These are phyloP conservation scores for Hansenula anomala DNA, from an alignment of 1,139 yeast genomes.

Conservation along the genomic window DNA sequence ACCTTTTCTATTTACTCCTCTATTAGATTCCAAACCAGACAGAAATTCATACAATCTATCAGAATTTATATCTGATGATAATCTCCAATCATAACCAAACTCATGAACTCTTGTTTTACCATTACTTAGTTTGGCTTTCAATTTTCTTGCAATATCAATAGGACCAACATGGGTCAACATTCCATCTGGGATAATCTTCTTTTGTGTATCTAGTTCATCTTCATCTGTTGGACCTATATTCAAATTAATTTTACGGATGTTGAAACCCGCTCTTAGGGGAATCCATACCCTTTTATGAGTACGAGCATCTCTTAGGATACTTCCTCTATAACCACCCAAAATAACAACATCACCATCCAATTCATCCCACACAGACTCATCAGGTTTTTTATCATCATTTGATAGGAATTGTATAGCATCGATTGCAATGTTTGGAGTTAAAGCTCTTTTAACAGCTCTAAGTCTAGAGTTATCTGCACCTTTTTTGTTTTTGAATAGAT, in stretches of 20 bases:
- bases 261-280: slow-evolving; percentile 81
- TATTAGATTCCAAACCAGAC: slow-evolving; percentile 34
- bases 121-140: slow-evolving; percentile 53
- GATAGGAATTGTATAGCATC: slow-evolving; percentile 6
- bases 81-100: slow-evolving; percentile 91
- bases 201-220: slow-evolving; percentile 50
- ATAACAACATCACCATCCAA: slow-evolving; percentile 74
- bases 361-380: slow-evolving; percentile 37
- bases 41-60: slow-evolving; percentile 46
- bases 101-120: slow-evolving; percentile 63
- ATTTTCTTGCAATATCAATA: slow-evolving; percentile 64
- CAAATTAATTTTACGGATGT: slow-evolving; percentile 63
- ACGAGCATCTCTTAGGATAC: slow-evolving; percentile 61
- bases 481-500: slow-evolving; percentile 47
- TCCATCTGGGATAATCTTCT: slow-evolving; percentile 65
- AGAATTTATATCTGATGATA: slow-evolving; percentile 57
- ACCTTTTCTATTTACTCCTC: slow-evolving; percentile 35
- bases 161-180: slow-evolving; percentile 84
- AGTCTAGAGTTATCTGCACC: slow-evolving; percentile 64
- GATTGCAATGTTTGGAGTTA: slow-evolving; percentile 35
- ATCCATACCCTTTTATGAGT: slow-evolving; percentile 77
- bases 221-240: slow-evolving; percentile 66
- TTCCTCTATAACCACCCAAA: slow-evolving; percentile 87
- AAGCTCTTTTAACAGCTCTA: slow-evolving; percentile 61
- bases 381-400: slow-evolving; percentile 27